A percentile compares a stretch with the other conserved stretches of the same genome.
phyloP scores from a whole-genome alignment of 495 filamentous ascomycete species.

The Podospora conica region DNA sequence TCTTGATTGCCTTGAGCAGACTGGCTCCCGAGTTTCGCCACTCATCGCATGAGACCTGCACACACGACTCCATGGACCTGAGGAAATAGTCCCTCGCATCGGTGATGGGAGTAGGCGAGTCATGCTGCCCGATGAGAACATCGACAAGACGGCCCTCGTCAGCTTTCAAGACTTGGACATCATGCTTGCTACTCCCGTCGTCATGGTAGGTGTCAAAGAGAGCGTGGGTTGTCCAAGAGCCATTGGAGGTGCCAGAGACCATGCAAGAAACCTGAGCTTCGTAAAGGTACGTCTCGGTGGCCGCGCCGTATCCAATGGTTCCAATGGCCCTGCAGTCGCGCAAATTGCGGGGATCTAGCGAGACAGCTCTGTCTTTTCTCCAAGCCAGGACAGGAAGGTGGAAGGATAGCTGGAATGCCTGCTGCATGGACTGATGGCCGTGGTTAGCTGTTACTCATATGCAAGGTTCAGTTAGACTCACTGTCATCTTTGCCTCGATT shows the following conservation, averaged over 20 bases:
- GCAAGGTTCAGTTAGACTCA: background rate
- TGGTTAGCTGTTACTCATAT: background rate
- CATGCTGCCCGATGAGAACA: background rate
- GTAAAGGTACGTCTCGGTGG: constrained; percentile 5
- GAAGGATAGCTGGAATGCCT: constrained; percentile 13
- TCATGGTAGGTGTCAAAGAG: constrained; percentile 23
- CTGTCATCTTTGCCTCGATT: constrained; percentile 6
- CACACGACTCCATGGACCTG: constrained; percentile 5
- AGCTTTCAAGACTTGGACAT: constrained; percentile 5
- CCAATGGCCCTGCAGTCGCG: constrained; percentile 1
- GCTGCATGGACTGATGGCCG: background rate
- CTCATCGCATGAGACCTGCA: constrained; percentile 10
- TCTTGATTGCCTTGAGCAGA: constrained; percentile 8
- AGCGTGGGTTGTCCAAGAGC: constrained; percentile 15
- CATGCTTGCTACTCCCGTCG: constrained; percentile 9
- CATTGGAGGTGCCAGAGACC: constrained; percentile 15
- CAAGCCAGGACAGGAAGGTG: constrained; percentile 15
- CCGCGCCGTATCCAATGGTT: background rate
- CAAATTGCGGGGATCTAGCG: constrained; percentile 3
- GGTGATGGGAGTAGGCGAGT: background rate
- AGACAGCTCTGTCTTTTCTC: background rate
- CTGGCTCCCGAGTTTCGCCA: constrained; percentile 10
- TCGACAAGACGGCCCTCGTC: constrained; percentile 1
- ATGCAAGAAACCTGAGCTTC: constrained; percentile 17
- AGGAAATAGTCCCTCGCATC: constrained; percentile 19